A percentile compares a stretch with the other conserved stretches of the same genome.
Evolutionary conservation across 2,329 filamentous ascomycete species (phyloP).

Genomic region (Nemania sp.): DNA sequence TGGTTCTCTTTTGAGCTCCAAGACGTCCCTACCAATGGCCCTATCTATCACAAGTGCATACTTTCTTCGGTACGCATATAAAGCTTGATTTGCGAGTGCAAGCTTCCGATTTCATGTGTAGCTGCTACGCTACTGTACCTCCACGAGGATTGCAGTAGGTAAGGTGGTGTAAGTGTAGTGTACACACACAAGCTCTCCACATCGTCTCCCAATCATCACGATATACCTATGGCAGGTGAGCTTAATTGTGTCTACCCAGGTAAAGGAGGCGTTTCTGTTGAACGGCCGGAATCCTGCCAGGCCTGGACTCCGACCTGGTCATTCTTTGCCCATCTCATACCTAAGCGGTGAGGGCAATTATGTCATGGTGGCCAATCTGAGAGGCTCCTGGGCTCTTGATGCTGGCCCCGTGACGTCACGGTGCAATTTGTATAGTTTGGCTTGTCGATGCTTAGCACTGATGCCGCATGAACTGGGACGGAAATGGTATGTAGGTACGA

Average conservation of each 20-base stretch:
- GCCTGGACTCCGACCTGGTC: not conserved
- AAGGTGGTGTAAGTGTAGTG: not conserved
- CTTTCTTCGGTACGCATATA: not conserved
- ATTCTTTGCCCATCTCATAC: not conserved
- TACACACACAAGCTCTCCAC: no score
- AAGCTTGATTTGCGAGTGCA: not conserved
- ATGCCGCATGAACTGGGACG: constrained; percentile 2
- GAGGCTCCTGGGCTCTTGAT: not conserved
- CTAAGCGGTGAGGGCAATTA: constrained; percentile 1
- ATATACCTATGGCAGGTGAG: not conserved
- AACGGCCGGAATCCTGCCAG: no score
- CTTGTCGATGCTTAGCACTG: not conserved
- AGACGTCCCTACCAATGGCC: not conserved
- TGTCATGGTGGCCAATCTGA: constrained; percentile 20
- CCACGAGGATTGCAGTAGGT: not conserved
- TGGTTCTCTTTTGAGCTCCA: not conserved
- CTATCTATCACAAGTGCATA: not conserved
- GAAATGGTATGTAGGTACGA: not conserved
- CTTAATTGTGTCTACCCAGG: no score
- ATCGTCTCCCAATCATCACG: not conserved
- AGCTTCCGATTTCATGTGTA: not conserved
- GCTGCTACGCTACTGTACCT: not conserved
- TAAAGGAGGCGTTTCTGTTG: not conserved
- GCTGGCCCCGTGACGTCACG: constrained; percentile 20
- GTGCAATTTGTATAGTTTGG: not conserved